Evolutionary conservation across 768 basidiomycete genomes (phyloP), one percentile per base, ranked within the genome.

Genomic region (Hygrophorus russula): DNA sequence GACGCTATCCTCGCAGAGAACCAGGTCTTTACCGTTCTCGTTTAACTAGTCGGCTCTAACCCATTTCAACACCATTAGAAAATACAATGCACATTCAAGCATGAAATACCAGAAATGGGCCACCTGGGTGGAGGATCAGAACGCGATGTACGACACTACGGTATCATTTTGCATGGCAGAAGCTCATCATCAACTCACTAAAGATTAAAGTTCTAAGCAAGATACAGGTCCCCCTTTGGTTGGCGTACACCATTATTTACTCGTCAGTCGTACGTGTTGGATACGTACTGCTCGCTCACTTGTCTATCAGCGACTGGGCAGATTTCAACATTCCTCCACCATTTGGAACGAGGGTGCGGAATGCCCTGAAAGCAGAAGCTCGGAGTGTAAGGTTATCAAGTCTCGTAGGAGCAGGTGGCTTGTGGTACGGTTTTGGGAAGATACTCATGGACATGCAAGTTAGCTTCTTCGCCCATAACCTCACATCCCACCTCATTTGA

Each of bases 361-460:
- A 90, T 49, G 93, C 92, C 1, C 70, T 97, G 41, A 88, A 82
- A 53, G 92, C 93, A 14, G 91, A 94, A 43, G 71, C 93, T 8
- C 74, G 77, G 15, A 88, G 84, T 51, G 92, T 97, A 42, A 80
- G 77, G 47, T 69, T 97, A 5, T 77, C 86, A 8, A 73, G 71
- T 35, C 76, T 93, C 6, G 89, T 94, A 7, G 93, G 92, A 6
- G 80, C 82, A 9, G 87, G 87, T 2, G 87, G 89, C 2, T 63
- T 79, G 52, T 97, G 93, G 92, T 97, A 96, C 59, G 83, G 82
- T 3, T 92, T 92, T 59, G 92, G 92, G 11, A 81, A 81, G 58
- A 77, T 79, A 49, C 78, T 94, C 47, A 83, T 82, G 67, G 80
- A 82, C 42, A 76, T 94, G 90, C 89, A 55, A 55, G 53, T 52